Conservation (phyloP, 192 early-diverging fungal species). For the Backusella tarrabulga region DNA sequence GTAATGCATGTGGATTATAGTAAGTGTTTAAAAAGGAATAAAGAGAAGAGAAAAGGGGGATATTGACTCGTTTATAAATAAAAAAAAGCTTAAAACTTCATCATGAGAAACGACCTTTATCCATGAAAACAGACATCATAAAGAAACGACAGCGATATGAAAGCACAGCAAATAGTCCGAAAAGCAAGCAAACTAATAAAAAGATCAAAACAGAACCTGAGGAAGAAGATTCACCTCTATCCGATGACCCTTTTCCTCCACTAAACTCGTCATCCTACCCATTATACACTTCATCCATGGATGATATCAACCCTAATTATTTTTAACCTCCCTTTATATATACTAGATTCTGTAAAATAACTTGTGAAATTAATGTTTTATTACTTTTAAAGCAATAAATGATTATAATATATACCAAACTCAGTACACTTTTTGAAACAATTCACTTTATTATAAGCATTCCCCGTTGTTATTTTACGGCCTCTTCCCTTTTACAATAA, state of each 20-base stretch:
- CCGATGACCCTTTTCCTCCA: neutral
- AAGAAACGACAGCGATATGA: slow-evolving; percentile 35
- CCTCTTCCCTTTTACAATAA: neutral
- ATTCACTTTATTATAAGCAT: neutral
- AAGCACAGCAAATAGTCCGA: slow-evolving; percentile 4
- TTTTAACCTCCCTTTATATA: neutral
- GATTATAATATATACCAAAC: neutral
- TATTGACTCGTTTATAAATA: neutral
- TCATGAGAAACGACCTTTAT: slow-evolving; percentile 28
- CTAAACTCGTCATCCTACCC: neutral
- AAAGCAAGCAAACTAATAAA: neutral
- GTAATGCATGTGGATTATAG: slow-evolving; percentile 50
- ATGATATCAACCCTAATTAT: neutral
- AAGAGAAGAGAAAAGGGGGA: neutral
- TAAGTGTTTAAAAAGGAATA: slow-evolving; percentile 17
- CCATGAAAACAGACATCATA: slow-evolving; percentile 32
- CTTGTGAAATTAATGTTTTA: too few species aligned
- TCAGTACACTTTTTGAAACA: neutral
- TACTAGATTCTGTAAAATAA: neutral
- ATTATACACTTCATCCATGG: neutral
- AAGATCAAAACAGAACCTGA: neutral
- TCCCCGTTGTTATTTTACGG: too few species aligned
- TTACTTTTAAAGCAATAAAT: neutral
- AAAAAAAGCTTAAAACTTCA: slow-evolving; percentile 26
- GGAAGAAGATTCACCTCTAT: neutral